Evolutionary conservation across 345 rosid species (phyloP).

Genomic region (Hibiscus mutabilis): DNA sequence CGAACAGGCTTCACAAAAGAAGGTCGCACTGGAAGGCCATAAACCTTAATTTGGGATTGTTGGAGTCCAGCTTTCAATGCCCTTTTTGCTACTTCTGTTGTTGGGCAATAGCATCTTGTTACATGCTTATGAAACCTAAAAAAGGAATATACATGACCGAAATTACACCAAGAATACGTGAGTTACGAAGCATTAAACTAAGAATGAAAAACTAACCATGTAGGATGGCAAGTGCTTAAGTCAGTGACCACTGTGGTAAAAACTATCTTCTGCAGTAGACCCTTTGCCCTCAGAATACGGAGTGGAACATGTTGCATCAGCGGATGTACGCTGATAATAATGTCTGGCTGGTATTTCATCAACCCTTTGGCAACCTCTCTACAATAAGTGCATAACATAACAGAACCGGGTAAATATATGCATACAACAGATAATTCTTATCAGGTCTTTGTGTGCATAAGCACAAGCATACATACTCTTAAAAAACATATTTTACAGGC

Average conservation of each 20-base stretch:
- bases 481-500: neutral
- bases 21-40: conserved; percentile 97
- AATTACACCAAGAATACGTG: conserved; percentile 6
- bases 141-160: conserved; percentile 11
- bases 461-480: neutral
- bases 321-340: conserved; percentile 95
- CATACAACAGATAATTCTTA: neutral
- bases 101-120: conserved; percentile 95
- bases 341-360: conserved; percentile 96
- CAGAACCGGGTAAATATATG: neutral
- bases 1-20: conserved; percentile 90
- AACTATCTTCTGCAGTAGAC: conserved; percentile 78
- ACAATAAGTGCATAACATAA: conserved; percentile 16
- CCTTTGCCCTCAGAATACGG: conserved; percentile 83
- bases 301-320: conserved; percentile 99
- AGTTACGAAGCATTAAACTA: neutral
- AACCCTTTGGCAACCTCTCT: conserved; percentile 98
- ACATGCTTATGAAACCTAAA: conserved; percentile 99
- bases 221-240: conserved; percentile 97
- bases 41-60: conserved; percentile 80
- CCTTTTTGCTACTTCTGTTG: conserved; percentile 82
- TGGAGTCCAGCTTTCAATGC: conserved; percentile 83
- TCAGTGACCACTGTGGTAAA: conserved; percentile 96
- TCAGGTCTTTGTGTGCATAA: neutral
- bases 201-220: conserved; percentile 51